phyloP scores from a whole-genome alignment of 495 filamentous ascomycete species.

The Aspergillus avenaceus region DNA sequence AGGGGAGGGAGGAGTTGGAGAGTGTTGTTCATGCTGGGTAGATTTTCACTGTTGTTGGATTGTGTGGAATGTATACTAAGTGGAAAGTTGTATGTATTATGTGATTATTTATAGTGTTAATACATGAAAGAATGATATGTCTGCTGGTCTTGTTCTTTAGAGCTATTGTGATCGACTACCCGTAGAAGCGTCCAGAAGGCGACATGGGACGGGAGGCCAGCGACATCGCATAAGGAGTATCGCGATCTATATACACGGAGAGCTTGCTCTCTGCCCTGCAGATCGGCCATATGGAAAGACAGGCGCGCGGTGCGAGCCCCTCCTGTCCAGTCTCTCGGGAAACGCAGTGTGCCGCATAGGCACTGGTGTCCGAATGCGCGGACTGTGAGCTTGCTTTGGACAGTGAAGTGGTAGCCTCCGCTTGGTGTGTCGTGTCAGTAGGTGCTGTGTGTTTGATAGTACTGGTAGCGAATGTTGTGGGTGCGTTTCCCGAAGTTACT shows the following conservation, averaged over 20 bases:
- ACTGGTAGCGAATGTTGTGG: not conserved
- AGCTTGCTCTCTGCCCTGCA: not conserved
- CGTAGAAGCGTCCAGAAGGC: too few relatives aligned
- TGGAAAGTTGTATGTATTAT: too few relatives aligned
- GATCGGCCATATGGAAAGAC: not conserved
- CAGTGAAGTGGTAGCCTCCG: not conserved
- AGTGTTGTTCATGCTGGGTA: too few relatives aligned
- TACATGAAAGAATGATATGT: too few relatives aligned
- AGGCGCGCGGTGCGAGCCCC: not conserved
- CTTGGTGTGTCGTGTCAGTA: not conserved
- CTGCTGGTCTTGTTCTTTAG: too few relatives aligned
- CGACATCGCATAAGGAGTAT: too few relatives aligned
- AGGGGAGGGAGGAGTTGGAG: slow-evolving; percentile 1
- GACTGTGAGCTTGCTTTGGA: not conserved
- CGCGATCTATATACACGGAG: too few relatives aligned
- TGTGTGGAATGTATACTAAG: too few relatives aligned
- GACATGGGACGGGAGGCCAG: too few relatives aligned
- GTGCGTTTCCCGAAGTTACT: not conserved
- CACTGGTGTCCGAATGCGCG: not conserved
- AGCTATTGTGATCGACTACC: too few relatives aligned
- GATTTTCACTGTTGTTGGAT: too few relatives aligned
- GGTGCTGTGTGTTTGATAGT: not conserved
- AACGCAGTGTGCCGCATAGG: not conserved
- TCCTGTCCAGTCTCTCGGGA: not conserved
- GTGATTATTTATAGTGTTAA: too few relatives aligned